phyloP scores from a whole-genome alignment of 768 basidiomycete genomes.

The Podaxis sp. region DNA sequence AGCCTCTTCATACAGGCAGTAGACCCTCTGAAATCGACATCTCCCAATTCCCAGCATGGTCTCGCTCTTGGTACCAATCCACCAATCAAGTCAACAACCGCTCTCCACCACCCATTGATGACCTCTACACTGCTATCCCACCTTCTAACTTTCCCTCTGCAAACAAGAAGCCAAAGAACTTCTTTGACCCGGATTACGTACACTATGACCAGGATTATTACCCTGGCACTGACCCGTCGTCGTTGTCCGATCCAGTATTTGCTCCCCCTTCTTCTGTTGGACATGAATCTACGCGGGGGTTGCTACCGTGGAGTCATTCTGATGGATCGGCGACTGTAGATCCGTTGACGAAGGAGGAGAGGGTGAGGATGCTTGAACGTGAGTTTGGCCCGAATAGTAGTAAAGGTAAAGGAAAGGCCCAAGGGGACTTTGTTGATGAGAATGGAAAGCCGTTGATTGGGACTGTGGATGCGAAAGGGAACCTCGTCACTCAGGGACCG shows the following conservation, averaged over 20 bases:
- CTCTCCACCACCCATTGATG: constrained; percentile 19
- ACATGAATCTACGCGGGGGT: constrained; percentile 39
- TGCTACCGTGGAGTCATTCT: constrained; percentile 38
- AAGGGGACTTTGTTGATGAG: constrained; percentile 35
- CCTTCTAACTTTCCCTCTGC: constrained; percentile 33
- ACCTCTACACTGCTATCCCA: constrained; percentile 22
- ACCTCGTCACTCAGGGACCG: constrained; percentile 61
- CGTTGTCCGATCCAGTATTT: constrained; percentile 25
- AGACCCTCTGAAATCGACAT: constrained; percentile 48
- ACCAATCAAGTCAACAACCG: constrained; percentile 15
- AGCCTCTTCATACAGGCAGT: constrained; percentile 3
- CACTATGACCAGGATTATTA: constrained; percentile 28
- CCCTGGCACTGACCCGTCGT: constrained; percentile 29
- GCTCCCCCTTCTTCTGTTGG: constrained; percentile 33
- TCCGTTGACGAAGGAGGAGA: constrained; percentile 59
- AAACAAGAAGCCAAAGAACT: constrained; percentile 19
- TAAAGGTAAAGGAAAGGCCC: constrained; percentile 25
- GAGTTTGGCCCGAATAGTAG: constrained; percentile 53
- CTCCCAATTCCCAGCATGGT: constrained; percentile 62
- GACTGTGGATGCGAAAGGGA: constrained; percentile 55
- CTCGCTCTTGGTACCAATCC: constrained; percentile 56
- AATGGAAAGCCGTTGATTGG: constrained; percentile 54
- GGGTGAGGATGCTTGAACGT: constrained; percentile 67
- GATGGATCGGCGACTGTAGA: constrained; percentile 39
- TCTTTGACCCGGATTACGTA: constrained; percentile 16